A percentile compares a stretch with the other conserved stretches of the same genome.
These are phyloP conservation scores for Aspergillus kassunensis DNA, from an alignment of 495 filamentous ascomycete genomes.

Conservation along the genomic window DNA sequence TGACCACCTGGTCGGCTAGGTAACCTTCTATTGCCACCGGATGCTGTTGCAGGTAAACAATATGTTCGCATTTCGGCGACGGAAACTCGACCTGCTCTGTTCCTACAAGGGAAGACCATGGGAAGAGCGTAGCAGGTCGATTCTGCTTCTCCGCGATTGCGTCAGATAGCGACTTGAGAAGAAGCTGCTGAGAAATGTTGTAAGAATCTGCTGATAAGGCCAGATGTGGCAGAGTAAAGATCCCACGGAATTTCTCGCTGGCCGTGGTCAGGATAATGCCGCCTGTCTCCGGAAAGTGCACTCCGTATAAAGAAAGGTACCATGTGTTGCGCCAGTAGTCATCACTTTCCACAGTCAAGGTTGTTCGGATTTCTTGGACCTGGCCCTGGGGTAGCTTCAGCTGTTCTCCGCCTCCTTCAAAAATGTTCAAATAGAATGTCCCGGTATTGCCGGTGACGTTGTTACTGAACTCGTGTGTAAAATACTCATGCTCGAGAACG, in stretches of 20 bases:
- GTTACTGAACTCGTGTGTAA: slow-evolving; percentile 56
- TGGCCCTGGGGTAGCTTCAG: slow-evolving; percentile 27
- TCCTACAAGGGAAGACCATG: slow-evolving; percentile 60
- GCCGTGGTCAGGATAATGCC: slow-evolving; percentile 78
- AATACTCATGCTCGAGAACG: slow-evolving; percentile 44
- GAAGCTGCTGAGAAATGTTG: slow-evolving; percentile 57
- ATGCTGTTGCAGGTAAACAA: slow-evolving; percentile 85
- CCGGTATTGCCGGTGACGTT: slow-evolving; percentile 62
- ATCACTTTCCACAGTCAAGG: slow-evolving; percentile 66
- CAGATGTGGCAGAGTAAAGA: slow-evolving; percentile 86
- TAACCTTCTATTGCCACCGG: slow-evolving; percentile 39
- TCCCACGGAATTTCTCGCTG: slow-evolving; percentile 85
- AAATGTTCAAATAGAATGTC: slow-evolving; percentile 42
- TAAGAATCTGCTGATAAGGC: slow-evolving; percentile 63
- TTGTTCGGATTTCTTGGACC: slow-evolving; percentile 59
- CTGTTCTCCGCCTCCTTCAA: slow-evolving; percentile 39
- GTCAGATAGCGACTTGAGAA: slow-evolving; percentile 67
- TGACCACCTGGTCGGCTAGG: slow-evolving; percentile 32
- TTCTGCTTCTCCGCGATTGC: slow-evolving; percentile 58
- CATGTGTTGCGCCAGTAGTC: slow-evolving; percentile 63
- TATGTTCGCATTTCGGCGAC: slow-evolving; percentile 78
- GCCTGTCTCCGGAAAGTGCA: slow-evolving; percentile 76
- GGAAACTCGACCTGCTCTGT: slow-evolving; percentile 54
- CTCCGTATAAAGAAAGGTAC: slow-evolving; percentile 71
- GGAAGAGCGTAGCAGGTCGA: slow-evolving; percentile 48